Percentiles rank a stretch among this genome's conserved stretches.
These are phyloP conservation scores for Bisporella sp. DNA, from an alignment of 2,329 filamentous ascomycete genomes.

Conservation along the genomic window DNA sequence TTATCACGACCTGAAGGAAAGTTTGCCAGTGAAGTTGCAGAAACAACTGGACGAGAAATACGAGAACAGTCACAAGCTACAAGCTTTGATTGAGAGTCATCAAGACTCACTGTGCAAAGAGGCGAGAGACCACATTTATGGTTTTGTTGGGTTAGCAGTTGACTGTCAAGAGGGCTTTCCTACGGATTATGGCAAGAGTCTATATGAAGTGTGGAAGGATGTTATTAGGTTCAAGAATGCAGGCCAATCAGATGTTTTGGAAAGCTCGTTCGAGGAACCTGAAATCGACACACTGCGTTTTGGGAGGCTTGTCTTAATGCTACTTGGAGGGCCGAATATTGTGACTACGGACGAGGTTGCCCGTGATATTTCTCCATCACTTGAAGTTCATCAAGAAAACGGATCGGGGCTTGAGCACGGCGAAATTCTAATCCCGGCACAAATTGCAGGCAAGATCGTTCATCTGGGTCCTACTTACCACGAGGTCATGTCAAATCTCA, in stretches of 20 bases:
- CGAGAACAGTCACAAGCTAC: slow-evolving; percentile 10
- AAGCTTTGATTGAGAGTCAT: slow-evolving; percentile 19
- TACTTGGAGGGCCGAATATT: slow-evolving; percentile 3
- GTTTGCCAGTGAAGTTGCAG: slow-evolving; percentile 14
- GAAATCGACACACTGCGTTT: slow-evolving; percentile 3
- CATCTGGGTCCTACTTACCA: slow-evolving; percentile 5
- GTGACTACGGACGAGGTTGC: not conserved
- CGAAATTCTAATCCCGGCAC: slow-evolving; percentile 1
- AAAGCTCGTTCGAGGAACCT: no score
- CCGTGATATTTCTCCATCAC: not conserved
- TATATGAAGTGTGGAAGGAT: slow-evolving; percentile 24
- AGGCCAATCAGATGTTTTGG: not conserved
- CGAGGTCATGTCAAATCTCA: slow-evolving; percentile 3
- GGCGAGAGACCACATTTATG: slow-evolving; percentile 26
- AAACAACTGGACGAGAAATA: slow-evolving; percentile 11
- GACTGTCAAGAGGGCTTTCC: slow-evolving; percentile 20
- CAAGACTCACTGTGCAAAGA: slow-evolving; percentile 21
- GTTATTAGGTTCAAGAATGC: slow-evolving; percentile 21
- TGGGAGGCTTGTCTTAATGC: slow-evolving; percentile 2
- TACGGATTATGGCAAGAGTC: slow-evolving; percentile 23
- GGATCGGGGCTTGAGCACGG: not conserved
- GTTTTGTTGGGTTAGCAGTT: slow-evolving; percentile 22
- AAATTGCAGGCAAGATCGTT: slow-evolving; percentile 3
- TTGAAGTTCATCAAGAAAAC: not conserved
- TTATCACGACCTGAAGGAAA: not conserved